These are phyloP conservation scores for Acacia acuminata DNA, from an alignment of 306 rosid species.

Conservation along the genomic window DNA sequence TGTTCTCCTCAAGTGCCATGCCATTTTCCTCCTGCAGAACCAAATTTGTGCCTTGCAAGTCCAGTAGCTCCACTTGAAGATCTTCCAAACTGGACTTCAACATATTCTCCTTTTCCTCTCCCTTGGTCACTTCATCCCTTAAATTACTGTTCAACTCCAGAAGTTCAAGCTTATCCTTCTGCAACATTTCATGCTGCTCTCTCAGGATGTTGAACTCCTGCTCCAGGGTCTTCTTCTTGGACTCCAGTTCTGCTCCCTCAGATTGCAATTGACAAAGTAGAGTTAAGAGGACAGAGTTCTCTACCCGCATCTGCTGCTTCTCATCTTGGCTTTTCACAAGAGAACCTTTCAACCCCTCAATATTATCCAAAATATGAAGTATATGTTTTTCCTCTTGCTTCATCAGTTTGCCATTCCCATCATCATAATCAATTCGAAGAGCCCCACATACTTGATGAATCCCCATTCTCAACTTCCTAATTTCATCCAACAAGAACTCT, in stretches of 20 bases:
- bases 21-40: conserved; percentile 60
- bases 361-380: conserved; percentile 53
- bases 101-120: conserved; percentile 54
- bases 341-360: conserved; percentile 68
- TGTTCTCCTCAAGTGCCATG: conserved; percentile 64
- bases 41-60: conserved; percentile 48
- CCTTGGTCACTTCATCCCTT: conserved; percentile 50
- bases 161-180: conserved; percentile 64
- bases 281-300: conserved; percentile 70
- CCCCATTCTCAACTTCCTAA: conserved; percentile 69
- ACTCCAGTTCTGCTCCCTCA: conserved; percentile 53
- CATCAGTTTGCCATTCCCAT: conserved; percentile 42
- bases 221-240: conserved; percentile 49
- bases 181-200: conserved; percentile 49
- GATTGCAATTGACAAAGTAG: conserved; percentile 63
- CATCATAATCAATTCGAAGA: conserved; percentile 56
- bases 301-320: conserved; percentile 70
- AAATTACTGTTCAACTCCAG: conserved; percentile 56
- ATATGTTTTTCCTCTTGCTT: conserved; percentile 58
- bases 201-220: conserved; percentile 50
- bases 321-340: conserved; percentile 61
- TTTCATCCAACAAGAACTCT: conserved; percentile 76
- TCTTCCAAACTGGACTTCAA: conserved; percentile 54
- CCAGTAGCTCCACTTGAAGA: conserved; percentile 50
- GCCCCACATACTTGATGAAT: conserved; percentile 64